Evolutionary conservation across 176 grass and related monocot species (phyloP).

Genomic region (sorghum (Sorghum bicolor)): DNA sequence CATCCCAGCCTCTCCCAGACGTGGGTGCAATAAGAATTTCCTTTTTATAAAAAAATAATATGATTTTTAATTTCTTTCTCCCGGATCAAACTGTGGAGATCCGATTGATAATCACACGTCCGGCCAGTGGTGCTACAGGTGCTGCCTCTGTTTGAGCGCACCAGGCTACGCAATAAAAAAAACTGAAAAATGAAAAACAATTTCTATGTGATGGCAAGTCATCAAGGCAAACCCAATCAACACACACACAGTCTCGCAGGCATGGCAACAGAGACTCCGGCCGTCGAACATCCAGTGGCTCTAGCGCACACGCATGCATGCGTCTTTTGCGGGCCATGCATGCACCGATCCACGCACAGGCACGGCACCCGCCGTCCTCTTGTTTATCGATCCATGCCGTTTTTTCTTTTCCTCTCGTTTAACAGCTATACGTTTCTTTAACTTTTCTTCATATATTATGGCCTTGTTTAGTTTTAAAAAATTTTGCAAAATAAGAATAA

Average conservation of each 20-base stretch:
- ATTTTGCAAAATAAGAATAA: too few relatives aligned
- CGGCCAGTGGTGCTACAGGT: too few relatives aligned
- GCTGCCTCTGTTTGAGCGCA: too few relatives aligned
- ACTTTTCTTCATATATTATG: neutral
- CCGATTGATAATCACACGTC: neutral
- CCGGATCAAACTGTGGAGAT: too few relatives aligned
- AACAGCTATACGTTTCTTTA: neutral
- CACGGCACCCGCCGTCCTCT: neutral
- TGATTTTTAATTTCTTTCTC: too few relatives aligned
- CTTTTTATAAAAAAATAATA: neutral
- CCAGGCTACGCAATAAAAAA: too few relatives aligned
- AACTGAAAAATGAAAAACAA: too few relatives aligned
- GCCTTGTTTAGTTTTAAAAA: too few relatives aligned
- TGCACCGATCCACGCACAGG: constrained; percentile 9
- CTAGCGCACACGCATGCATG: constrained; percentile 23
- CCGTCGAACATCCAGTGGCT: constrained; percentile 1
- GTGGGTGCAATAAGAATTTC: neutral
- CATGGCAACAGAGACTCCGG: neutral
- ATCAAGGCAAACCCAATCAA: too few relatives aligned
- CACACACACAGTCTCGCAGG: neutral
- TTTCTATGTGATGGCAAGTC: too few relatives aligned
- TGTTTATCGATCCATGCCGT: neutral
- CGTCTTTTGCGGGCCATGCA: constrained; percentile 21
- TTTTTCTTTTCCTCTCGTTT: neutral
- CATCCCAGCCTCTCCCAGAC: too few relatives aligned